Evolutionary conservation across 2,329 filamentous ascomycete genomes (phyloP).

Genomic region (Chrysoporthe deuterocubensis): DNA sequence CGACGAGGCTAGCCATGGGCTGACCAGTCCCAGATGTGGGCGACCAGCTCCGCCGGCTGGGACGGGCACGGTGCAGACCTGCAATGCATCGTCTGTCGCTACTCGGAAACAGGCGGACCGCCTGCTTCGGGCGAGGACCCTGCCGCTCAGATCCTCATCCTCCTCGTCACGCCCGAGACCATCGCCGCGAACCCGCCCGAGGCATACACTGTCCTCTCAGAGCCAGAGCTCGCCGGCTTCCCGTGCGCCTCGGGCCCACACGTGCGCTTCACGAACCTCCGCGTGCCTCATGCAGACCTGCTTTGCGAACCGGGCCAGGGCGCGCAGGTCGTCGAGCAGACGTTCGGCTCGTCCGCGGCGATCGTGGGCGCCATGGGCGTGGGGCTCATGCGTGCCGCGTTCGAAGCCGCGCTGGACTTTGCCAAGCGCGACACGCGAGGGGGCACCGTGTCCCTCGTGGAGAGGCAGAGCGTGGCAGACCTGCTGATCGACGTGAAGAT

Average conservation of each 20-base stretch:
- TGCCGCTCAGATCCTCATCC: slow-evolving; percentile 45
- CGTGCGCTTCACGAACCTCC: slow-evolving; percentile 50
- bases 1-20: not conserved
- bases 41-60: slow-evolving; percentile 26
- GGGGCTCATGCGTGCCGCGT: slow-evolving; percentile 56
- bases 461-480: slow-evolving; percentile 56
- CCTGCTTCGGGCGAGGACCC: slow-evolving; percentile 8
- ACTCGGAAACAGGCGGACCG: not conserved
- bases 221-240: slow-evolving; percentile 51
- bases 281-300: slow-evolving; percentile 51
- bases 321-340: slow-evolving; percentile 45
- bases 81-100: slow-evolving; percentile 25
- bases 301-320: slow-evolving; percentile 50
- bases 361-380: slow-evolving; percentile 60
- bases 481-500: slow-evolving; percentile 41
- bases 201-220: slow-evolving; percentile 51
- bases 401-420: slow-evolving; percentile 55
- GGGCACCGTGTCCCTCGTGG: slow-evolving; percentile 49
- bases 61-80: slow-evolving; percentile 23
- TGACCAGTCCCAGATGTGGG: slow-evolving; percentile 21
- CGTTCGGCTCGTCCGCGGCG: slow-evolving; percentile 50
- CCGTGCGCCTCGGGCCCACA: slow-evolving; percentile 54
- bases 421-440: slow-evolving; percentile 51
- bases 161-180: slow-evolving; percentile 53
- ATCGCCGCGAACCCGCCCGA: slow-evolving; percentile 47